Evolutionary conservation across 257 asterid species (phyloP).

Genomic region (Rehmannia glutinosa): DNA sequence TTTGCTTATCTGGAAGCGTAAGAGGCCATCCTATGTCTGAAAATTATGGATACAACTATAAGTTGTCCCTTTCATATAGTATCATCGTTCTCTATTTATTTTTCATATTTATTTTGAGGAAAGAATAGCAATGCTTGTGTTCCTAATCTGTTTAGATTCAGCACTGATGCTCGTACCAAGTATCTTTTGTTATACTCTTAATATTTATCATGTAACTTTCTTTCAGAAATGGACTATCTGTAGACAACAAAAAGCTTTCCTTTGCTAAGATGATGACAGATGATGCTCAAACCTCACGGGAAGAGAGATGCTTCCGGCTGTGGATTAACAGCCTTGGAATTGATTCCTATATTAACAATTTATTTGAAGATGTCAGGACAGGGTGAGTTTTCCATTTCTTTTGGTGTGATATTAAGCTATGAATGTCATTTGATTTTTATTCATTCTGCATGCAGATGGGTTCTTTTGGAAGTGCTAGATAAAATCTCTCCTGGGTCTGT

Average conservation of each 20-base stretch:
- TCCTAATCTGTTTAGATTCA: too few relatives aligned
- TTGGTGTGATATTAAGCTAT: background rate
- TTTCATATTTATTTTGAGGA: too few relatives aligned
- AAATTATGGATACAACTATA: too few relatives aligned
- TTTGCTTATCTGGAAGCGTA: too few relatives aligned
- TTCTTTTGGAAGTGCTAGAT: constrained; percentile 72
- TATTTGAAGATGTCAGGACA: constrained; percentile 79
- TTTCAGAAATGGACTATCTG: constrained; percentile 76
- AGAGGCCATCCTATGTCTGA: too few relatives aligned
- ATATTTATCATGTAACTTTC: background rate
- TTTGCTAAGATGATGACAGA: constrained; percentile 90
- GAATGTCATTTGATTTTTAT: constrained; percentile 8
- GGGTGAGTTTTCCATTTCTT: constrained; percentile 50
- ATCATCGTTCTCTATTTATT: too few relatives aligned
- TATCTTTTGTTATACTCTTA: too few relatives aligned
- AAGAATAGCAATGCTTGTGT: too few relatives aligned
- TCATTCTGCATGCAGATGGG: constrained; percentile 70
- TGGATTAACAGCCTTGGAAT: constrained; percentile 96
- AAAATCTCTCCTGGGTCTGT: constrained; percentile 67
- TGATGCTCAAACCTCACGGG: constrained; percentile 89
- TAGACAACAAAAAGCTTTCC: constrained; percentile 49
- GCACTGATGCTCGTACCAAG: too few relatives aligned
- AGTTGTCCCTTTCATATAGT: too few relatives aligned
- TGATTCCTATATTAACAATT: constrained; percentile 63
- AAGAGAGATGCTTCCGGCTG: constrained; percentile 92